phyloP scores from a whole-genome alignment of 73 alveolate species.

The Tetrahymena malaccensis region DNA sequence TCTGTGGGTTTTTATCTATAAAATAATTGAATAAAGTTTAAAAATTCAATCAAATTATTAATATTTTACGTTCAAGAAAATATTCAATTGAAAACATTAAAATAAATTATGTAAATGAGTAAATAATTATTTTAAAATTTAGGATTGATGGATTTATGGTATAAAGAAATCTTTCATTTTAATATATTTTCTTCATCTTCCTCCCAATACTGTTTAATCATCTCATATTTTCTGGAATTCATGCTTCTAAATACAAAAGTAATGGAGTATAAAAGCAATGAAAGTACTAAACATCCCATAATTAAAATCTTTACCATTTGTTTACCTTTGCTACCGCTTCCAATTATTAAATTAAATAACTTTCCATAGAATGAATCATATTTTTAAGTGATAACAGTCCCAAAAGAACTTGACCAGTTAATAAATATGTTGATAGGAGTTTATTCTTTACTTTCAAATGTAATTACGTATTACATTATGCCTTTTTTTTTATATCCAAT shows the following conservation, averaged over 20 bases:
- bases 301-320: background rate
- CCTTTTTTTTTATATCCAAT: background rate
- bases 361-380: background rate
- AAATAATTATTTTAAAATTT: no score
- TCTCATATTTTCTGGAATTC: background rate
- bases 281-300: background rate
- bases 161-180: background rate
- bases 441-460: background rate
- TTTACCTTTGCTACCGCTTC: background rate
- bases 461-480: background rate
- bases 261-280: background rate
- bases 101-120: no score
- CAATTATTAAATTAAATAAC: background rate
- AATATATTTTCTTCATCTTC: background rate
- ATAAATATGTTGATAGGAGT: background rate
- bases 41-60: no score
- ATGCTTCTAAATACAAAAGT: background rate
- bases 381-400: background rate
- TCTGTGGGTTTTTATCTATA: no score
- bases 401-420: background rate
- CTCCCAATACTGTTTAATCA: background rate
- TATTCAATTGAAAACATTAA: no score
- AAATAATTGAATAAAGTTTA: no score
- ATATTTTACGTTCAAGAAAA: no score
- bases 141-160: no score